Base-by-base conservation (phyloP, 2,329 filamentous ascomycete species). In the Phialophora macrospora region DNA sequence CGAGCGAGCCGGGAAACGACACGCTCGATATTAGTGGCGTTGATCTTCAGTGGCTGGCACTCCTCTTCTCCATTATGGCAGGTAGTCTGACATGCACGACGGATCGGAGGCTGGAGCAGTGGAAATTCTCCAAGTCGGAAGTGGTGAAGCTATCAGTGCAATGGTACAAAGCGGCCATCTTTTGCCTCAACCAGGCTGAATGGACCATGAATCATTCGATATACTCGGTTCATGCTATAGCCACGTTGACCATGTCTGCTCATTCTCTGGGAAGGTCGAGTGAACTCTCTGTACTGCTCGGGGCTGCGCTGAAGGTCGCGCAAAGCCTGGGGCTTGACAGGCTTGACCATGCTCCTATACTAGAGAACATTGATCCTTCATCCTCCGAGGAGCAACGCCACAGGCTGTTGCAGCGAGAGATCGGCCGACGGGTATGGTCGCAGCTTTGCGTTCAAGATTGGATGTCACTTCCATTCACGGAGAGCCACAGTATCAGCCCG, bases 211-310 rank as follows among this genome's bases (percentile, higher is more conserved):
- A 74, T 48, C 77, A 80, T 66, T 77, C 77, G 8, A 74, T 81
- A 1, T 76, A 79, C 48, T 76, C 79, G 0, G 75, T 83, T 2
- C 80, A 84, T 67, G 77, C 81, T 5, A 81, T 84, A 32, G 73
- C 80, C 12, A 81, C 78, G 1, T 72, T 82, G 32, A 82, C 82
- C n/a, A 79, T 82, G 2, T 80, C 80, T 8, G 82, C 81, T 8
- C 82, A 85, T 71, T 73, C 82, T 17, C 75, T 84, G 0, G 82
- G 82, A 1, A 80, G 78, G 26, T 80, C 80, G 6, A 82, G 82
- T 67, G 79, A 79, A 49, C 81, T 82, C 65, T 79, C 77, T 3
- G 79, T 82, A 1, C 75, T 81, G 22, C 75, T 83, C 8, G 79
- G 78, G 2, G 77, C 80, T 0, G 81, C 79, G 2, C 73, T 80